Evolutionary conservation across 306 rosid genomes (phyloP).

Genomic region (Inga leiocalycina): DNA sequence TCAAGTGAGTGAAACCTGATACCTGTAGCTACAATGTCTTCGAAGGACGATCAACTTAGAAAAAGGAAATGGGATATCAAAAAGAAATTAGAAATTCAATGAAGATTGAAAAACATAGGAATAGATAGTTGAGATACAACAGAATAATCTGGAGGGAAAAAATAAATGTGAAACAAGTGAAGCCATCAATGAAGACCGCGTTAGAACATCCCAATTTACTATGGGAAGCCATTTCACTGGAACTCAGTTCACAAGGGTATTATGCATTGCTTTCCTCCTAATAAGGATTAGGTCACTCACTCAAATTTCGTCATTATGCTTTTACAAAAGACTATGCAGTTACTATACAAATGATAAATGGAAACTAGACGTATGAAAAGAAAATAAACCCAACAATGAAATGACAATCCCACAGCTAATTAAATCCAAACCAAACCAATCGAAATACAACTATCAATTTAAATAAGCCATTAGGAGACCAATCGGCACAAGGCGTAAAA

Average conservation of each 20-base stretch:
- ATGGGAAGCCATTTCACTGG: neutral
- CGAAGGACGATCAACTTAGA: constrained; percentile 15
- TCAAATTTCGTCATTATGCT: neutral
- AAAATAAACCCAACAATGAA: neutral
- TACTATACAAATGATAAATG: neutral
- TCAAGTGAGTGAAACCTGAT: neutral
- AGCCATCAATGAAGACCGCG: neutral
- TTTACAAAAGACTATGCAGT: neutral
- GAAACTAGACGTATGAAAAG: too few relatives aligned
- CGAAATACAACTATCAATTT: neutral
- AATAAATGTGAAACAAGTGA: neutral
- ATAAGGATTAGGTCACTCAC: neutral
- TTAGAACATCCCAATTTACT: neutral
- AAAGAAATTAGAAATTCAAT: neutral
- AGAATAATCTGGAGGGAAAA: neutral
- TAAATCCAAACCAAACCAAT: constrained; percentile 1
- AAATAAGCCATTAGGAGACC: constrained; percentile 1
- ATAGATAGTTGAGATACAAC: neutral
- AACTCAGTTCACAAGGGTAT: neutral
- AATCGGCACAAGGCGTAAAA: neutral
- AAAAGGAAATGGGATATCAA: neutral
- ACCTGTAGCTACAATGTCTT: constrained; percentile 9
- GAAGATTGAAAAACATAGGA: neutral
- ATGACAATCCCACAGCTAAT: neutral
- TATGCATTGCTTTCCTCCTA: constrained; percentile 1